These are phyloP conservation scores for Xylaria venustula DNA, from an alignment of 495 filamentous ascomycete species.

Conservation along the genomic window DNA sequence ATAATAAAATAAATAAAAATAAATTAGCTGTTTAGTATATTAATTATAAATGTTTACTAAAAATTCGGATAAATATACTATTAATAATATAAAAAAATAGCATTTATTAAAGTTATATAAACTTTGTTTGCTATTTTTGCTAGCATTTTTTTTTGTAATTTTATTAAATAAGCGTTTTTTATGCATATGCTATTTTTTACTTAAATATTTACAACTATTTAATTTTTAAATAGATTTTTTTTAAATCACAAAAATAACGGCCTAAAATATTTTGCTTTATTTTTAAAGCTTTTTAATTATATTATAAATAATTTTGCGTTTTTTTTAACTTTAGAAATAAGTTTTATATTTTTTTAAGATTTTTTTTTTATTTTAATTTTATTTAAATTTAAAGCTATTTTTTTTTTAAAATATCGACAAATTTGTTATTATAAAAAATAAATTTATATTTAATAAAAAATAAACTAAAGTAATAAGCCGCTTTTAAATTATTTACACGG, in stretches of 20 bases:
- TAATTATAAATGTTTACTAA: too few species aligned
- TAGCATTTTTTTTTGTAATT: constrained; percentile 12
- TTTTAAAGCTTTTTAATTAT: background rate
- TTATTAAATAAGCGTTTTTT: constrained; percentile 15
- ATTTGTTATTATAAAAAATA: background rate
- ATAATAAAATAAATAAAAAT: too few species aligned
- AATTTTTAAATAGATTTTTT: constrained; percentile 1
- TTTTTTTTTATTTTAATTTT: background rate
- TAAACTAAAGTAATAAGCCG: background rate
- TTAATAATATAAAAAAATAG: too few species aligned
- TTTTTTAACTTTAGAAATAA: background rate
- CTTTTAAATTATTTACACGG: background rate
- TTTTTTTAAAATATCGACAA: background rate
- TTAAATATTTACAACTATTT: constrained; percentile 6
- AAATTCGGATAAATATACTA: background rate
- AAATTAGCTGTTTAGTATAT: too few species aligned
- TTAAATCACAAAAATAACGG: background rate
- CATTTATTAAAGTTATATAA: background rate
- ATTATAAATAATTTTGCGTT: background rate
- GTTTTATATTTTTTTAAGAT: background rate
- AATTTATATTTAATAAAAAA: background rate
- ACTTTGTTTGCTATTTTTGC: background rate
- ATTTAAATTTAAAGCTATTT: background rate
- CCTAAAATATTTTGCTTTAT: background rate
- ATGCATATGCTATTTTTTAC: too few species aligned